phyloP scores from a whole-genome alignment of 805 yeast species.

The Priceomyces medius region DNA sequence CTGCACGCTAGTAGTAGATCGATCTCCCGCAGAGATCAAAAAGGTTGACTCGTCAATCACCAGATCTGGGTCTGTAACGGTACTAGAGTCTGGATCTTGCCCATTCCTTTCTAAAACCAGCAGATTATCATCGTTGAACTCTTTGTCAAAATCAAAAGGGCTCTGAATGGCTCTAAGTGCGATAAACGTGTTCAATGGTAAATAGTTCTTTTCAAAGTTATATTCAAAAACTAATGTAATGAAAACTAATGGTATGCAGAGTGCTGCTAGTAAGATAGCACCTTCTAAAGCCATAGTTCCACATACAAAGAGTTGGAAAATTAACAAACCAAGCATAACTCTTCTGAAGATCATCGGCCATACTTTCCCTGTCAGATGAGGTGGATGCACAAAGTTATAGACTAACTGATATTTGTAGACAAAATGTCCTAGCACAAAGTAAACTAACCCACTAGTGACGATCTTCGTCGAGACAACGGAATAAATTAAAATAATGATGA shows the following conservation, averaged over 20 bases:
- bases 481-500: conserved; percentile 57
- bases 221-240: conserved; percentile 45
- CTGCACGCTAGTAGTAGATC: conserved; percentile 11
- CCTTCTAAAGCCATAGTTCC: conserved; percentile 63
- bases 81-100: conserved; percentile 11
- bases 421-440: conserved; percentile 55
- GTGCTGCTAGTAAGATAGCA: conserved; percentile 48
- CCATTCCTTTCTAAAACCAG: conserved; percentile 7
- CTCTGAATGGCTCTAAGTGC: conserved; percentile 58
- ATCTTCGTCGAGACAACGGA: conserved; percentile 63
- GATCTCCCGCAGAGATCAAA: conserved; percentile 17
- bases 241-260: conserved; percentile 50
- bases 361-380: conserved; percentile 64
- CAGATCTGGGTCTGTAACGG: conserved; percentile 6
- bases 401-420: conserved; percentile 63
- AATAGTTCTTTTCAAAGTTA: conserved; percentile 54
- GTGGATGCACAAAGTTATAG: conserved; percentile 61
- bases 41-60: conserved; percentile 20
- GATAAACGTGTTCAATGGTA: conserved; percentile 54
- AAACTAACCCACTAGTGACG: conserved; percentile 55
- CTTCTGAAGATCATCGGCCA: conserved; percentile 65
- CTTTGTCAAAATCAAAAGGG: conserved; percentile 40
- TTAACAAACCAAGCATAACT: conserved; percentile 51
- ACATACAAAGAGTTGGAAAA: conserved; percentile 62
- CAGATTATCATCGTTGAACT: conserved; percentile 37